These are phyloP conservation scores for Sporodiniella umbellata DNA, from an alignment of 371 early-diverging fungal genomes.

Conservation along the genomic window DNA sequence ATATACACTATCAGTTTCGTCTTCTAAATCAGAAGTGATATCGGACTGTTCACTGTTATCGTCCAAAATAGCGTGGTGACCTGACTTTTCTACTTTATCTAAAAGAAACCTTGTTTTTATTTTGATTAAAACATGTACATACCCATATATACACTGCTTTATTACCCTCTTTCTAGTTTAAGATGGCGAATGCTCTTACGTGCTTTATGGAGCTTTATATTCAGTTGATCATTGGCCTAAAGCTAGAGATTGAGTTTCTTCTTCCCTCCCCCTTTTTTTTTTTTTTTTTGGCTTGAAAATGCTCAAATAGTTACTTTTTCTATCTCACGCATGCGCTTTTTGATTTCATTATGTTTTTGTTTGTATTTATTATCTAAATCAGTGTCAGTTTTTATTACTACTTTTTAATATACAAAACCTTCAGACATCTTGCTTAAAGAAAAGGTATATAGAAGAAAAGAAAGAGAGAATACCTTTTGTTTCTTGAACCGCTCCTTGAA, in stretches of 20 bases:
- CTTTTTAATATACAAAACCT: not conserved
- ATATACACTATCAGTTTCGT: constrained; percentile 23
- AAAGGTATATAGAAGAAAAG: not conserved
- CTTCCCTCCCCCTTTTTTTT: too few relatives aligned
- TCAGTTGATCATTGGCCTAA: constrained; percentile 48
- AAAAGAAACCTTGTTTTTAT: constrained; percentile 14
- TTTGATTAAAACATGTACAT: not conserved
- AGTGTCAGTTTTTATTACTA: not conserved
- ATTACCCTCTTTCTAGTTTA: constrained; percentile 47
- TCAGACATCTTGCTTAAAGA: not conserved
- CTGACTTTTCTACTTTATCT: constrained; percentile 28
- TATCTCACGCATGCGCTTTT: constrained; percentile 59
- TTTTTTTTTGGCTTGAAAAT: too few relatives aligned
- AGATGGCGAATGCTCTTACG: constrained; percentile 47
- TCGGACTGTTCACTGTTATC: constrained; percentile 28
- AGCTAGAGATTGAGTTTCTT: too few relatives aligned
- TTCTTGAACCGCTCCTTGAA: not conserved
- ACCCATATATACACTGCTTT: not conserved
- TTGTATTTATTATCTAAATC: constrained; percentile 50
- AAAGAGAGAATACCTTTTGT: not conserved
- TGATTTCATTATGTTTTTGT: constrained; percentile 56
- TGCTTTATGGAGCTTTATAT: constrained; percentile 41
- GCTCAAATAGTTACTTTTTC: constrained; percentile 49
- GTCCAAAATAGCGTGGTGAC: constrained; percentile 11
- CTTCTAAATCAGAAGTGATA: constrained; percentile 24